Percentiles rank a stretch among this genome's conserved stretches.
These are phyloP conservation scores for Spizellomyces sp. DNA, from an alignment of 192 early-diverging fungal genomes.

Conservation along the genomic window DNA sequence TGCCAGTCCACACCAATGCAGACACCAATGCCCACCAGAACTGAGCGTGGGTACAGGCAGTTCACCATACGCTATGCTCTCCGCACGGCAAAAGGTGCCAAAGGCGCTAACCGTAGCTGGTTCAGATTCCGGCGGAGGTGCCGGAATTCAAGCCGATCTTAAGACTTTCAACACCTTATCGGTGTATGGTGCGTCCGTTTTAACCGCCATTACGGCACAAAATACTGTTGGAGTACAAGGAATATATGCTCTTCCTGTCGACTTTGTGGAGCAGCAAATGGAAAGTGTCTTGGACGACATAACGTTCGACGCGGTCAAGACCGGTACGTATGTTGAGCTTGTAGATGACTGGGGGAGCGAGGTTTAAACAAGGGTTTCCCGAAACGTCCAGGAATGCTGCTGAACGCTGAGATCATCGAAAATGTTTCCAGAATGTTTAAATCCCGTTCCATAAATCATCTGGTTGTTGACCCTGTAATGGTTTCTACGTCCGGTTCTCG, in stretches of 20 bases:
- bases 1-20: no score
- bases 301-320: conserved; percentile 74
- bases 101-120: conserved; percentile 57
- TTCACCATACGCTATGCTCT: no score
- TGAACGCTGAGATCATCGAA: conserved; percentile 63
- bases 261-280: conserved; percentile 71
- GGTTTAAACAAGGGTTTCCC: background rate
- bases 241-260: conserved; percentile 58
- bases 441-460: conserved; percentile 31
- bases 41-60: no score
- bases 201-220: conserved; percentile 83
- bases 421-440: conserved; percentile 54
- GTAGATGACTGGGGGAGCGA: background rate
- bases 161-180: conserved; percentile 79
- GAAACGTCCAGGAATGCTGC: conserved; percentile 63
- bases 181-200: conserved; percentile 72
- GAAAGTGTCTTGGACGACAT: conserved; percentile 76
- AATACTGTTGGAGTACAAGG: conserved; percentile 82
- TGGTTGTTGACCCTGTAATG: conserved; percentile 90
- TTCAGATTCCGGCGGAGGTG: conserved; percentile 59
- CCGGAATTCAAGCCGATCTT: conserved; percentile 86
- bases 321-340: conserved; percentile 42
- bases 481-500: conserved; percentile 71
- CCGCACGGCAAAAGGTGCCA: no score
- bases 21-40: no score